Evolutionary conservation across 352 stramenopile species (phyloP), one percentile per base, ranked within the genome.

Genomic region (Globisporangium heterothallicum): DNA sequence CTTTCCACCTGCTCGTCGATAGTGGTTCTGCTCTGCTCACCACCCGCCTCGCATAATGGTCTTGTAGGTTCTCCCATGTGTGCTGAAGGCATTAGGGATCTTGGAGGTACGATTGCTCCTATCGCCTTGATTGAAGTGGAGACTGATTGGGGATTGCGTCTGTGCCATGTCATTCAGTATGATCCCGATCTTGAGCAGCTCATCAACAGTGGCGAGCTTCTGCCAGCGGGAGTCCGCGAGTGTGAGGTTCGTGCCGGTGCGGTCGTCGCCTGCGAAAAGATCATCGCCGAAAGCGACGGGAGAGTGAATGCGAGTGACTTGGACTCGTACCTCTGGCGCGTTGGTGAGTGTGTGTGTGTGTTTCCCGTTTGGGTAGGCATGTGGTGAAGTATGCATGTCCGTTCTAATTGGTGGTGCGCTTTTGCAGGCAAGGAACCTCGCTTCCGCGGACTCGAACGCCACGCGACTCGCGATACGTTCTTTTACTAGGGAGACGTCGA

Each of bases 91-190:
- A 18, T 25, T 89, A 25, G 81, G 77, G 8, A 74, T 92, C 27
- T 68, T 90, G 16, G 64, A 88, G 71, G 80, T 91, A 69, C 32
- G n/a, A n/a, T n/a, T n/a, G n/a, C n/a, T n/a, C n/a, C n/a, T n/a
- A n/a, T n/a, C n/a, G n/a, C n/a, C n/a, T n/a, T n/a, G n/a, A n/a
- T n/a, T n/a, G n/a, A n/a, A n/a, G n/a, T n/a, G n/a, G n/a, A n/a
- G n/a, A n/a, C n/a, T n/a, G n/a, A n/a, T n/a, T n/a, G n/a, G n/a
- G n/a, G n/a, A 14, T 25, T 45, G 10, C 1, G 12, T 13, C 18
- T 49, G 4, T n/a, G 26, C 16, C 35, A 2, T 24, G 4, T 18
- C 16, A 18, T 49, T 24, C 53, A 91, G 76, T 92, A 88, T 49
- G 52, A 76, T 22, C 26, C 61, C 1, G 72, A 84, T 27, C 59